A percentile compares a stretch with the other conserved stretches of the same genome.
phyloP scores from a whole-genome alignment of 768 basidiomycete genomes.

The Suillus tomentosus region DNA sequence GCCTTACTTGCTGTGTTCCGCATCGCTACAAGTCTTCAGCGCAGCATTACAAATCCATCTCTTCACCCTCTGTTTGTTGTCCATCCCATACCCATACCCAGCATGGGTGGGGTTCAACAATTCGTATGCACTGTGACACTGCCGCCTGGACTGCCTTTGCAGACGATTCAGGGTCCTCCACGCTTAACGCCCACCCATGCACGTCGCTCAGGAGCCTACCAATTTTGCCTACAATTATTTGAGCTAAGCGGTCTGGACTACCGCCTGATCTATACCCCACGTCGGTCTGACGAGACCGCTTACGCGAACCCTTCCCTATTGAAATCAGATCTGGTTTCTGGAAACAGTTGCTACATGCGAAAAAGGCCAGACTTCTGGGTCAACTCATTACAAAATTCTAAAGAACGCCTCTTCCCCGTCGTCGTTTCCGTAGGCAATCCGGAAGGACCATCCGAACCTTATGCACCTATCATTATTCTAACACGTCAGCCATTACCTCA shows the following conservation, averaged over 20 bases:
- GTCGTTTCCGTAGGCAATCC: slow-evolving; percentile 39
- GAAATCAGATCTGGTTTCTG: slow-evolving; percentile 34
- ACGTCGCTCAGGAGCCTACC: slow-evolving; percentile 59
- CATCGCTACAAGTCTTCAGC: slow-evolving; percentile 36
- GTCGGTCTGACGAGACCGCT: slow-evolving; percentile 4
- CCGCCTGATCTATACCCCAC: slow-evolving; percentile 39
- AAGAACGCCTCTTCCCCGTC: slow-evolving; percentile 34
- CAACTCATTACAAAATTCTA: slow-evolving; percentile 37
- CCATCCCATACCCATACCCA: not conserved
- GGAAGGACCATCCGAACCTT: slow-evolving; percentile 33
- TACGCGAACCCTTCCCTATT: not conserved
- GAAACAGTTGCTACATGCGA: slow-evolving; percentile 56
- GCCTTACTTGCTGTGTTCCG: slow-evolving; percentile 59
- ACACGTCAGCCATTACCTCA: slow-evolving; percentile 67
- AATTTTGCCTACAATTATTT: slow-evolving; percentile 53
- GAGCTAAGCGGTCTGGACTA: slow-evolving; percentile 54
- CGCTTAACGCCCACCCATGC: slow-evolving; percentile 52
- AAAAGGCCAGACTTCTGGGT: slow-evolving; percentile 72
- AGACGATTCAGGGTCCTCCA: slow-evolving; percentile 45
- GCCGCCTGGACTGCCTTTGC: slow-evolving; percentile 43
- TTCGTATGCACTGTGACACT: slow-evolving; percentile 54
- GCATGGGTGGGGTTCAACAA: slow-evolving; percentile 26
- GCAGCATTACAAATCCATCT: slow-evolving; percentile 8
- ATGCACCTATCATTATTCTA: slow-evolving; percentile 64
- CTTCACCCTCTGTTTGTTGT: slow-evolving; percentile 25